These are phyloP conservation scores for Penicillium sp. DNA, from an alignment of 2,329 filamentous ascomycete genomes.

Conservation along the genomic window DNA sequence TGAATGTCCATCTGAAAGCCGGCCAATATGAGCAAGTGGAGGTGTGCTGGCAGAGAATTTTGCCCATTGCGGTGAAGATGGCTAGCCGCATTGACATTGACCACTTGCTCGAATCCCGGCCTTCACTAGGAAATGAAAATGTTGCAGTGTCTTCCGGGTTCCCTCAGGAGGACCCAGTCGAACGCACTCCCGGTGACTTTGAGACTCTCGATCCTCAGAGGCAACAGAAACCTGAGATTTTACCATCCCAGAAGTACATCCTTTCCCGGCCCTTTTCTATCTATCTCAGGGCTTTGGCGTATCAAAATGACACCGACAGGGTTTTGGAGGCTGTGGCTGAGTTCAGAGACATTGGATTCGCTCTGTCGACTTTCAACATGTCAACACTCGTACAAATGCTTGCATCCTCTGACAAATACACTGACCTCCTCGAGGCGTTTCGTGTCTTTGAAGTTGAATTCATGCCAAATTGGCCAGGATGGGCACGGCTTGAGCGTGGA, in stretches of 20 bases:
- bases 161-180: too few species aligned
- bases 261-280: conserved; percentile 46
- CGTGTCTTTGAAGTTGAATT: conserved; percentile 67
- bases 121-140: too few species aligned
- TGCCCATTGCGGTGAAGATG: conserved; percentile 48
- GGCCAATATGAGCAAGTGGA: conserved; percentile 56
- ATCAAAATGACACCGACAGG: conserved; percentile 50
- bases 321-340: conserved; percentile 50
- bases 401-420: conserved; percentile 52
- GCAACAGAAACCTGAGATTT: conserved; percentile 1
- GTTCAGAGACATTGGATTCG: conserved; percentile 63
- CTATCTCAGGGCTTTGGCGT: conserved; percentile 49
- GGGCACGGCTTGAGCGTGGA: conserved; percentile 45
- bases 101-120: conserved; percentile 5
- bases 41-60: conserved; percentile 60
- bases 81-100: conserved; percentile 34
- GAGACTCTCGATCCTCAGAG: neutral
- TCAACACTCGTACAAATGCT: conserved; percentile 69
- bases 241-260: conserved; percentile 43
- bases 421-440: conserved; percentile 58
- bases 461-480: conserved; percentile 73
- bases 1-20: conserved; percentile 59
- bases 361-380: conserved; percentile 71
- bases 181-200: too few species aligned
- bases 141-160: too few species aligned